Conservation (phyloP, 768 basidiomycete genomes). For the Amanita rimosa region DNA sequence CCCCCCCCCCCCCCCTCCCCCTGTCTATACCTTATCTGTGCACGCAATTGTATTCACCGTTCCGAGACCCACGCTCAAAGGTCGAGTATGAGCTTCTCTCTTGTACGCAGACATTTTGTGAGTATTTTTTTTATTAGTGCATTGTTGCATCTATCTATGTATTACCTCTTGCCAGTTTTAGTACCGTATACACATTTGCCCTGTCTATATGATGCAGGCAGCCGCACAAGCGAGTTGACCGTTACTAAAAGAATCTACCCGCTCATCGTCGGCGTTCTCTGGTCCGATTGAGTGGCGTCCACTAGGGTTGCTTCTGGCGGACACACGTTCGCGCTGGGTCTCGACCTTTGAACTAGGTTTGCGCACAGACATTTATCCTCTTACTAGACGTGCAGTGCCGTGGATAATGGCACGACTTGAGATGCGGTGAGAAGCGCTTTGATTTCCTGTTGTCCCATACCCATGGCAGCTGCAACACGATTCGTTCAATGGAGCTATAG, state of each 20-base stretch:
- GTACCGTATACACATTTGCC: constrained; percentile 73
- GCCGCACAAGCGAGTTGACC: constrained; percentile 35
- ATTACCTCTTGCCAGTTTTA: constrained; percentile 31
- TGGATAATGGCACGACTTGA: too few relatives aligned
- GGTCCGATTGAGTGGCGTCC: constrained; percentile 8
- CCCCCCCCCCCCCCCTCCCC: too few relatives aligned
- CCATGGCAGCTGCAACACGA: too few relatives aligned
- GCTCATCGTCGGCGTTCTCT: constrained; percentile 19
- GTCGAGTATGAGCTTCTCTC: not conserved
- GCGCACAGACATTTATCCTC: constrained; percentile 59
- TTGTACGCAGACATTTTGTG: too few relatives aligned
- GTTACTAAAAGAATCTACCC: constrained; percentile 59
- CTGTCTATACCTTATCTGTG: constrained; percentile 2
- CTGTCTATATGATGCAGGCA: constrained; percentile 51
- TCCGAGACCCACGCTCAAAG: not conserved
- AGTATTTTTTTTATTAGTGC: not conserved
- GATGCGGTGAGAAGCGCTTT: too few relatives aligned
- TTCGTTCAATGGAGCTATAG: too few relatives aligned
- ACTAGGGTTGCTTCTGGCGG: not conserved
- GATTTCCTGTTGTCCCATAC: too few relatives aligned
- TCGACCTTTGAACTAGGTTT: constrained; percentile 21
- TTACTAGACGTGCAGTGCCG: constrained; percentile 55
- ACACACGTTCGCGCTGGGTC: constrained; percentile 27
- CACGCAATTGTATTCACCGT: not conserved
- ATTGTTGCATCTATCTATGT: not conserved